Evolutionary conservation across 805 yeast species (phyloP).

Genomic region (Wickerhamiella lipophila): DNA sequence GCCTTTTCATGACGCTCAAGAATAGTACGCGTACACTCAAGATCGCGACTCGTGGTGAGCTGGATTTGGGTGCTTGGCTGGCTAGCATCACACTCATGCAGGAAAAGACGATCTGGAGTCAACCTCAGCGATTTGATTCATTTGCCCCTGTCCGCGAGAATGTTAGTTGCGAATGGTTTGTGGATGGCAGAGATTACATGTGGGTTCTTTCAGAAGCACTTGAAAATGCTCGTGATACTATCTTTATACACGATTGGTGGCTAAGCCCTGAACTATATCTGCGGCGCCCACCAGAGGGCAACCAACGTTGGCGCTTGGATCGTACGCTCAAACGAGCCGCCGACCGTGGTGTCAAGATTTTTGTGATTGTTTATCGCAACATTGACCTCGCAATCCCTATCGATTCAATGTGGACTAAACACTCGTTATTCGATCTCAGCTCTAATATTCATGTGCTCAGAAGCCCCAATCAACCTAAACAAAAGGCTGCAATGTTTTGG

Average conservation of each 20-base stretch:
- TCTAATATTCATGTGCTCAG: slow-evolving; percentile 80
- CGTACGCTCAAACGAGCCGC: slow-evolving; percentile 81
- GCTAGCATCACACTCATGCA: slow-evolving; percentile 56
- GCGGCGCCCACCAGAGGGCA: slow-evolving; percentile 89
- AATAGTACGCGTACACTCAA: slow-evolving; percentile 34
- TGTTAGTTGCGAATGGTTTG: slow-evolving; percentile 91
- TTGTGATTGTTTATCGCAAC: slow-evolving; percentile 82
- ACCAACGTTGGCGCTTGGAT: slow-evolving; percentile 87
- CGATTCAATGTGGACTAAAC: slow-evolving; percentile 90
- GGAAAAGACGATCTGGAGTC: slow-evolving; percentile 56
- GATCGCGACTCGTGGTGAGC: slow-evolving; percentile 55
- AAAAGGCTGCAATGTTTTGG: slow-evolving; percentile 89
- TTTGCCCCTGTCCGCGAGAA: slow-evolving; percentile 85
- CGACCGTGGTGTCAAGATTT: slow-evolving; percentile 86
- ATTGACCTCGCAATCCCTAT: slow-evolving; percentile 88
- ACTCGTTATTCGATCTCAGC: slow-evolving; percentile 73
- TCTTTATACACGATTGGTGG: slow-evolving; percentile 99
- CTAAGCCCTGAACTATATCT: slow-evolving; percentile 84
- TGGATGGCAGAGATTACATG: slow-evolving; percentile 89
- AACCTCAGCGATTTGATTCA: slow-evolving; percentile 63
- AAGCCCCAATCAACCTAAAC: slow-evolving; percentile 83
- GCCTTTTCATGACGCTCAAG: slow-evolving; percentile 23
- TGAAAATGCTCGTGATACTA: slow-evolving; percentile 84
- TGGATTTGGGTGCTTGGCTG: slow-evolving; percentile 75
- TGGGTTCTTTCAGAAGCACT: slow-evolving; percentile 93